Conservation (phyloP, 2,329 filamentous ascomycete genomes). For the Karstenula rhodostoma region DNA sequence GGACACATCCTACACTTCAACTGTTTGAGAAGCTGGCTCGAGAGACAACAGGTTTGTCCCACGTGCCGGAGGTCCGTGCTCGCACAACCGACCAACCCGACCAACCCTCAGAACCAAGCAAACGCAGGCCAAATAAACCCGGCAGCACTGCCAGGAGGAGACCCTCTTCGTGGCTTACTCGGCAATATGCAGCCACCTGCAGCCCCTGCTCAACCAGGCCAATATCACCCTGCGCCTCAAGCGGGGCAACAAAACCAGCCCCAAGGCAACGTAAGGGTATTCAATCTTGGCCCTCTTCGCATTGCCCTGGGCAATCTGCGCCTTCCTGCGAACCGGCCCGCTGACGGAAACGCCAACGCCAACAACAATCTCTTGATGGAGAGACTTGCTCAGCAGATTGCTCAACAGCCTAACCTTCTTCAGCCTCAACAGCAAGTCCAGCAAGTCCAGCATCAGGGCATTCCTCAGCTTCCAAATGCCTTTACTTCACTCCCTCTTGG, state of each 20-base stretch:
- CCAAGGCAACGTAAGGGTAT: conserved; percentile 45
- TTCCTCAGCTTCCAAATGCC: conserved; percentile 21
- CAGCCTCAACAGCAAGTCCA: conserved; percentile 18
- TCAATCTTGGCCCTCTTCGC: conserved; percentile 47
- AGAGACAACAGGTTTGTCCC: conserved; percentile 95
- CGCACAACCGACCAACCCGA: conserved; percentile 42
- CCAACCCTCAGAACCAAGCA: conserved; percentile 35
- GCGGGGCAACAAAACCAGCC: conserved; percentile 31
- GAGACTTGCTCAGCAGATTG: conserved; percentile 34
- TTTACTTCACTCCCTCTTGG: conserved; percentile 26
- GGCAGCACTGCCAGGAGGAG: conserved; percentile 16
- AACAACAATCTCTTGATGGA: conserved; percentile 33
- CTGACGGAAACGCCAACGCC: conserved; percentile 33
- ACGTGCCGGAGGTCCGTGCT: conserved; percentile 88
- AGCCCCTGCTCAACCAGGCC: conserved; percentile 22
- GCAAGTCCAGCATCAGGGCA: conserved; percentile 14
- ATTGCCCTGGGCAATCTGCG: conserved; percentile 47
- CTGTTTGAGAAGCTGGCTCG: conserved; percentile 95
- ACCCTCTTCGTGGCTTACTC: conserved; percentile 30
- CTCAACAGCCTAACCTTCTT: conserved; percentile 27
- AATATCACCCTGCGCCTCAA: conserved; percentile 30
- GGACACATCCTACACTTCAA: conserved; percentile 94
- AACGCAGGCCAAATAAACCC: conserved; percentile 33
- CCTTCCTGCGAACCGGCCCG: conserved; percentile 36
- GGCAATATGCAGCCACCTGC: conserved; percentile 28